A percentile compares a stretch with the other conserved stretches of the same genome.
phyloP scores from a whole-genome alignment of 2,329 filamentous ascomycete species.

The Diaporthe caulivora region DNA sequence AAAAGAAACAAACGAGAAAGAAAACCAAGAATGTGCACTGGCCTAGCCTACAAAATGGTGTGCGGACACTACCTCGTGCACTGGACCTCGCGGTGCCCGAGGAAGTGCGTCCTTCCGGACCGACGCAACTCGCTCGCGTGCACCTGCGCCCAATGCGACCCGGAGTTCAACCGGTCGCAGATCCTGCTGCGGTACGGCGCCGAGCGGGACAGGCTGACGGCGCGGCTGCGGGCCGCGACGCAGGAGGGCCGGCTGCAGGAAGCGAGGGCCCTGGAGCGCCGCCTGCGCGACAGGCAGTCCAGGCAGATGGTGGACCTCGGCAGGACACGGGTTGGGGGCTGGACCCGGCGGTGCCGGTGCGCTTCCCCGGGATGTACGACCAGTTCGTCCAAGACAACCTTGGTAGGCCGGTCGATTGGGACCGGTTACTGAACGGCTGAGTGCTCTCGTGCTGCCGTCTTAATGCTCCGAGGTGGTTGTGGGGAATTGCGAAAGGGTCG shows the following conservation, averaged over 20 bases:
- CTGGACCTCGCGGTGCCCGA: conserved; percentile 36
- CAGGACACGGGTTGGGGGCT: conserved; percentile 22
- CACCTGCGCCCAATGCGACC: conserved; percentile 41
- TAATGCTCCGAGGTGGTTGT: too few relatives aligned
- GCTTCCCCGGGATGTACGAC: conserved; percentile 38
- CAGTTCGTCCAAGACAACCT: conserved; percentile 36
- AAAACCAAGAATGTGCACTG: conserved; percentile 38
- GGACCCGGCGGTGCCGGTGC: conserved; percentile 33
- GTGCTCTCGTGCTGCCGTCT: neutral
- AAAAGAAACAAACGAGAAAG: neutral
- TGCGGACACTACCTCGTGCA: conserved; percentile 41
- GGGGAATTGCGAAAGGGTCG: neutral
- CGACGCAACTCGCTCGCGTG: conserved; percentile 35
- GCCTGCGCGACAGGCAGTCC: conserved; percentile 15
- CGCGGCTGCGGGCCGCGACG: conserved; percentile 64
- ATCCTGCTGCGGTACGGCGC: conserved; percentile 34
- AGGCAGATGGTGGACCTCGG: conserved; percentile 35
- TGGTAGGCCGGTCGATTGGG: conserved; percentile 35
- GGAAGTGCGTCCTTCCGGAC: conserved; percentile 37
- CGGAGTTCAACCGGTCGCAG: conserved; percentile 28
- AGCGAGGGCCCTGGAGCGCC: conserved; percentile 30
- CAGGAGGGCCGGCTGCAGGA: conserved; percentile 56
- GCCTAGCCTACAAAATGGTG: conserved; percentile 36
- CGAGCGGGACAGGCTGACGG: conserved; percentile 23
- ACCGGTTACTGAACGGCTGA: conserved; percentile 33